Evolutionary conservation across 345 rosid species (phyloP).

Genomic region (Eucalyptus marginata): DNA sequence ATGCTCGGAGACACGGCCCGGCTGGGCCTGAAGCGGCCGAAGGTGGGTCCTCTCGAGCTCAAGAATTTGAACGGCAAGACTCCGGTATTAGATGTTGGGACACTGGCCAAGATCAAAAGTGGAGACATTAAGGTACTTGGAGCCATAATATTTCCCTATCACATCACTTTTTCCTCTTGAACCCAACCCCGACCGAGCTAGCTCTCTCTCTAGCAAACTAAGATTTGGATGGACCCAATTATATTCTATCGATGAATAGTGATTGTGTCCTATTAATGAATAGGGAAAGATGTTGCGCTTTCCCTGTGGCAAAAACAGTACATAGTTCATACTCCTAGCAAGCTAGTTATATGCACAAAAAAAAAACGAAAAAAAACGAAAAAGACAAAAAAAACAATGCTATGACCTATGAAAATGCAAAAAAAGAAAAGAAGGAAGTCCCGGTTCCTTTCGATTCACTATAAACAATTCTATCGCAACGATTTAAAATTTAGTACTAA

Average conservation of each 20-base stretch:
- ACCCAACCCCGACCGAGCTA: background rate
- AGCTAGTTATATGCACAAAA: background rate
- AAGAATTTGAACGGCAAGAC: slow-evolving; percentile 77
- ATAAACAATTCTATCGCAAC: background rate
- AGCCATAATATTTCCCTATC: background rate
- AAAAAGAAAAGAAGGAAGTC: background rate
- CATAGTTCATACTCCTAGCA: background rate
- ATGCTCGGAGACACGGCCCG: slow-evolving; percentile 65
- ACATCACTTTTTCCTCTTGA: background rate
- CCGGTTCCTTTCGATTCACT: background rate
- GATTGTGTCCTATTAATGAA: background rate
- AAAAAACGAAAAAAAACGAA: no score
- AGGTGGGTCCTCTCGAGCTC: slow-evolving; percentile 71
- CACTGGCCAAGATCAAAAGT: slow-evolving; percentile 73
- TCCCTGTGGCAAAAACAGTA: background rate
- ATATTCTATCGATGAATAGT: background rate
- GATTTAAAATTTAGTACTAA: background rate
- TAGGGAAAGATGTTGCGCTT: background rate
- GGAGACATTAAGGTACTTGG: slow-evolving; percentile 72
- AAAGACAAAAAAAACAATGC: background rate
- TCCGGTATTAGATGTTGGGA: slow-evolving; percentile 86
- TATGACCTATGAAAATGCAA: background rate
- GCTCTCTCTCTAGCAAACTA: background rate
- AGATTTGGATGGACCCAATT: slow-evolving; percentile 14
- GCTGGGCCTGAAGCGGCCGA: slow-evolving; percentile 71